These are phyloP conservation scores for Plantago lanceolata DNA, from an alignment of 305 asterid genomes.

Conservation along the genomic window DNA sequence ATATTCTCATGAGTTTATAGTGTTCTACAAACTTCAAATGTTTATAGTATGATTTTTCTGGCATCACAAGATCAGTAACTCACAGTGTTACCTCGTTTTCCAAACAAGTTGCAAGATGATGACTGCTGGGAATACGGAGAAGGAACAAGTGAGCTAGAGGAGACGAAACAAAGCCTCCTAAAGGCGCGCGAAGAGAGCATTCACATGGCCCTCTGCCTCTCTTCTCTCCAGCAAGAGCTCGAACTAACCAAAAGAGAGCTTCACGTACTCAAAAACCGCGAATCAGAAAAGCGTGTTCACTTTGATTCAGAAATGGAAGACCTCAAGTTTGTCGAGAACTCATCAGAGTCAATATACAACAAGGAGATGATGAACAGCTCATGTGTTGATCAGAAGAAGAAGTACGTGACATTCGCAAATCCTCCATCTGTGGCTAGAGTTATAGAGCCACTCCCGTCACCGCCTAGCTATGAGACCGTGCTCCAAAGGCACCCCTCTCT, in stretches of 20 bases:
- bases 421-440: slow-evolving; percentile 37
- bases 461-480: slow-evolving; percentile 27
- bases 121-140: slow-evolving; percentile 11
- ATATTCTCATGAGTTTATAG: no score
- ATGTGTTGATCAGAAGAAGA: slow-evolving; percentile 45
- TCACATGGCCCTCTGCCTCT: slow-evolving; percentile 55
- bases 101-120: slow-evolving; percentile 42
- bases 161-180: slow-evolving; percentile 60
- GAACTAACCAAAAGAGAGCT: slow-evolving; percentile 62
- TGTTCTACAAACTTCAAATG: no score
- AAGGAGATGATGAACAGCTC: slow-evolving; percentile 22
- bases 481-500: slow-evolving; percentile 68
- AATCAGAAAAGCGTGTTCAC: slow-evolving; percentile 15
- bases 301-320: slow-evolving; percentile 36
- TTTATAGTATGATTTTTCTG: no score
- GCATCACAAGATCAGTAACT: not conserved
- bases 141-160: slow-evolving; percentile 47
- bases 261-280: slow-evolving; percentile 34
- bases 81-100: not conserved
- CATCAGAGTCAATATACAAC: slow-evolving; percentile 23
- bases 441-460: slow-evolving; percentile 35
- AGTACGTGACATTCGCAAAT: slow-evolving; percentile 61
- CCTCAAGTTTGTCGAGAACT: slow-evolving; percentile 47
- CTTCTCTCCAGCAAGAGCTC: slow-evolving; percentile 65
- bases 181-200: slow-evolving; percentile 60